phyloP scores from a whole-genome alignment of 2,329 filamentous ascomycete genomes.

The Aspergillus japonicus region DNA sequence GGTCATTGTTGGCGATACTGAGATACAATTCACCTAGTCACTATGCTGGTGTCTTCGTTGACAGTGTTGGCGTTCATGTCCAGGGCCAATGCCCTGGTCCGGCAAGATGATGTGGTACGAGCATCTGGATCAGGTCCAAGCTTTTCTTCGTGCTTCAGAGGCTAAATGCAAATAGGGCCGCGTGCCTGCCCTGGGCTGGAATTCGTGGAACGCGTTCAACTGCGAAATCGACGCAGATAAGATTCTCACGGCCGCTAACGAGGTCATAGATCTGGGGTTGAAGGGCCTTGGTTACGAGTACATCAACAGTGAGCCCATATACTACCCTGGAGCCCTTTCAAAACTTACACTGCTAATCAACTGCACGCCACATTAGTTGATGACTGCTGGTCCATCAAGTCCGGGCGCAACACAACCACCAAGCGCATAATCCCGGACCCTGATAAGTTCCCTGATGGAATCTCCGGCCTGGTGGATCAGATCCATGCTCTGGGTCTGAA shows the following conservation, averaged over 20 bases:
- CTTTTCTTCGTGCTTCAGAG: neutral
- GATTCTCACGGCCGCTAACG: slow-evolving; percentile 47
- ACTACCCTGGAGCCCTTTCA: too few relatives aligned
- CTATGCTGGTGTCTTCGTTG: neutral
- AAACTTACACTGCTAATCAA: too few relatives aligned
- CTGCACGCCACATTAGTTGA: slow-evolving; percentile 44
- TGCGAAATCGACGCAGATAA: slow-evolving; percentile 50
- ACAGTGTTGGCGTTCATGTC: slow-evolving; percentile 19
- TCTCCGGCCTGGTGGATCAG: slow-evolving; percentile 53
- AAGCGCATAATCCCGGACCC: slow-evolving; percentile 49
- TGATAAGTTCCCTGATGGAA: slow-evolving; percentile 58
- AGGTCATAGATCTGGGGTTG: slow-evolving; percentile 48
- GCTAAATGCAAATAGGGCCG: slow-evolving; percentile 20
- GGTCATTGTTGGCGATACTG: neutral
- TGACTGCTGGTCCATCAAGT: slow-evolving; percentile 59
- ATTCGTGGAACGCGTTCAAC: slow-evolving; percentile 49
- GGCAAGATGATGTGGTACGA: slow-evolving; percentile 30
- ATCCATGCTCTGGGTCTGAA: slow-evolving; percentile 60
- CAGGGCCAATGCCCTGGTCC: slow-evolving; percentile 24
- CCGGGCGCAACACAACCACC: slow-evolving; percentile 43
- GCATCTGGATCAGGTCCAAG: neutral
- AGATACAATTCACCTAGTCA: neutral
- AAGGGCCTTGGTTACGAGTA: slow-evolving; percentile 53
- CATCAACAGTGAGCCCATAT: slow-evolving; percentile 32
- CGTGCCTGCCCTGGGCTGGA: slow-evolving; percentile 44